Percentiles rank a stretch among this genome's conserved stretches.
These are phyloP conservation scores for Podila horticola DNA, from an alignment of 192 early-diverging fungal genomes.

Conservation along the genomic window DNA sequence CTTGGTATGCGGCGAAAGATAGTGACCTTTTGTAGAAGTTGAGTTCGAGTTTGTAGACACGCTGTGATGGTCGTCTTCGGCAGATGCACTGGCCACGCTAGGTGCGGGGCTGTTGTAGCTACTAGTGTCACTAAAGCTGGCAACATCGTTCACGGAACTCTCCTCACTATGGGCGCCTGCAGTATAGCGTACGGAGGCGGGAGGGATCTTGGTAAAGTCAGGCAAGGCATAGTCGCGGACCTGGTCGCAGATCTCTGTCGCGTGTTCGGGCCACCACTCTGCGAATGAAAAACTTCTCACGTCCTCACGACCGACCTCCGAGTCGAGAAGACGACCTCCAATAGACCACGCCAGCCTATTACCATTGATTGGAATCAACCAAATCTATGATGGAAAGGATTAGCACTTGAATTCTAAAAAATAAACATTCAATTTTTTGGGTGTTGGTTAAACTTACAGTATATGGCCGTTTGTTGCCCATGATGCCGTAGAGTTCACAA, in stretches of 20 bases:
- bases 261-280: slow-evolving; percentile 41
- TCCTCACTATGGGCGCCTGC: neutral
- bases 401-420: neutral
- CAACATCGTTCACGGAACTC: neutral
- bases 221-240: slow-evolving; percentile 40
- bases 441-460: slow-evolving; percentile 20
- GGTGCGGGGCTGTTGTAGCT: neutral
- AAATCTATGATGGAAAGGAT: slow-evolving; percentile 16
- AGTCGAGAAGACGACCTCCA: slow-evolving; percentile 32
- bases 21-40: too few relatives aligned
- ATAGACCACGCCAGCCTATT: slow-evolving; percentile 50
- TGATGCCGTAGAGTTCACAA: slow-evolving; percentile 25
- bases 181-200: slow-evolving; percentile 3
- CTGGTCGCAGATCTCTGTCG: slow-evolving; percentile 39
- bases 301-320: slow-evolving; percentile 32
- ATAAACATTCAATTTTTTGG: neutral
- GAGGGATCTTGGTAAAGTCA: slow-evolving; percentile 7
- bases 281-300: slow-evolving; percentile 46
- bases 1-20: neutral
- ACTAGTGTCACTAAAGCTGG: neutral
- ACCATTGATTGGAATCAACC: slow-evolving; percentile 37
- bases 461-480: slow-evolving; percentile 40
- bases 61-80: neutral
- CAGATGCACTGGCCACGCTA: neutral
- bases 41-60: too few relatives aligned